A percentile compares a stretch with the other conserved stretches of the same genome.
Conservation (phyloP, 2,329 filamentous ascomycete species). For the Curvularia sp. region DNA sequence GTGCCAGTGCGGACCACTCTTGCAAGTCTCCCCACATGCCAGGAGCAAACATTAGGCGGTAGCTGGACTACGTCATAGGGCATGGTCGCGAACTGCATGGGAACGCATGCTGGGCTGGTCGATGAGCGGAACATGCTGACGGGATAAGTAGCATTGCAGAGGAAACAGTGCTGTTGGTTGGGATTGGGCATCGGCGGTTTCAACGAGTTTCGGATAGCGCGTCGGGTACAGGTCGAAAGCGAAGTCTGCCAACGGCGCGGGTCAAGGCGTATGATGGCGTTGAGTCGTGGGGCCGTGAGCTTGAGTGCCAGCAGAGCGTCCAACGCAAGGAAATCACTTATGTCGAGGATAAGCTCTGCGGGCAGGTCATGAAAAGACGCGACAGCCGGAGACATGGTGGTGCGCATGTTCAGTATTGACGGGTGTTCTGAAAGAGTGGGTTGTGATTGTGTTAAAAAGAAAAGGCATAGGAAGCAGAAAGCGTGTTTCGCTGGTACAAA, state of each 20-base stretch:
- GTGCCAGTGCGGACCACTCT: slow-evolving; percentile 28
- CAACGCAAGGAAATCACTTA: slow-evolving; percentile 46
- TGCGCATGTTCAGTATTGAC: not conserved
- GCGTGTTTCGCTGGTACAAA: not conserved
- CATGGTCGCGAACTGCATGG: slow-evolving; percentile 11
- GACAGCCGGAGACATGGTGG: slow-evolving; percentile 15
- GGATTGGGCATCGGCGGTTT: slow-evolving; percentile 16
- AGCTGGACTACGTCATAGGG: slow-evolving; percentile 37
- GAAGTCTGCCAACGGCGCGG: slow-evolving; percentile 21
- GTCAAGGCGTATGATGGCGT: slow-evolving; percentile 34
- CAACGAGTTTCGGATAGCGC: slow-evolving; percentile 42
- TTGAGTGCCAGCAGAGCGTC: slow-evolving; percentile 51
- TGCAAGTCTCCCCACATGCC: slow-evolving; percentile 45
- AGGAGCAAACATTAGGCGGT: slow-evolving; percentile 43
- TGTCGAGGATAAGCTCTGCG: slow-evolving; percentile 51
- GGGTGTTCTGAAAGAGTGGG: not conserved
- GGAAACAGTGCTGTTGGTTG: slow-evolving; percentile 36
- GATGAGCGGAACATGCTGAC: slow-evolving; percentile 41
- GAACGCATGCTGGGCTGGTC: slow-evolving; percentile 38
- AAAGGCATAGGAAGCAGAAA: not conserved
- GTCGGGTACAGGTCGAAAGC: slow-evolving; percentile 37
- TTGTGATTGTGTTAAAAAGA: not conserved
- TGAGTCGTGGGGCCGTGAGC: slow-evolving; percentile 44
- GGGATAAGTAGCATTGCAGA: slow-evolving; percentile 44
- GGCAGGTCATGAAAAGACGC: slow-evolving; percentile 44